Conservation (phyloP, 2,329 filamentous ascomycete genomes). For the Trichophyton equinum region DNA sequence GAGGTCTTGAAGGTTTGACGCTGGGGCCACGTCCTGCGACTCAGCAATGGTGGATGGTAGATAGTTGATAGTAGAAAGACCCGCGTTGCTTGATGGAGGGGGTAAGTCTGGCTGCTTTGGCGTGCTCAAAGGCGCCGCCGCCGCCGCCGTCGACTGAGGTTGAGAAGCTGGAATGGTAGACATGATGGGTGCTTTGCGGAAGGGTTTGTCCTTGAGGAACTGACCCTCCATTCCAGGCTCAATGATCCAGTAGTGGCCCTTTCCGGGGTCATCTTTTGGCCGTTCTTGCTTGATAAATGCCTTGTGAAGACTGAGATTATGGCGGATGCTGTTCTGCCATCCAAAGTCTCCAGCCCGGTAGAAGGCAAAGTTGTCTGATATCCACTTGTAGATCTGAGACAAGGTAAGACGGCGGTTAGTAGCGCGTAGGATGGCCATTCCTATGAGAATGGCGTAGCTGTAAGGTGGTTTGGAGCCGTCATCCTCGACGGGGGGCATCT, state of each 20-base stretch:
- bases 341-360: constrained; percentile 75
- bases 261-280: constrained; percentile 92
- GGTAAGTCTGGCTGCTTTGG: constrained; percentile 4
- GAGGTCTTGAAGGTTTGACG: constrained; percentile 38
- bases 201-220: constrained; percentile 76
- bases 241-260: constrained; percentile 96
- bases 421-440: constrained; percentile 88
- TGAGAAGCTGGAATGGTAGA: constrained; percentile 26
- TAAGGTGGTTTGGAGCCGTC: constrained; percentile 80
- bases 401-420: constrained; percentile 73
- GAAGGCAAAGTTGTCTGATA: constrained; percentile 84
- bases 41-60: constrained; percentile 6
- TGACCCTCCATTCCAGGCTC: constrained; percentile 76
- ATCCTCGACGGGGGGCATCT: constrained; percentile 72
- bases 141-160: background rate
- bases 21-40: constrained; percentile 3
- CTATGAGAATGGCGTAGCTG: constrained; percentile 90
- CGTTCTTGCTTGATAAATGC: constrained; percentile 91
- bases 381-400: constrained; percentile 98
- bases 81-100: constrained; percentile 9
- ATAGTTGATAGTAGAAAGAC: constrained; percentile 10
- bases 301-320: constrained; percentile 95
- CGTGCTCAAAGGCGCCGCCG: background rate
- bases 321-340: constrained; percentile 98
- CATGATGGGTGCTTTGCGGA: constrained; percentile 32